Conservation (phyloP, 441 rosid species). For the Omphalea diandra region DNA sequence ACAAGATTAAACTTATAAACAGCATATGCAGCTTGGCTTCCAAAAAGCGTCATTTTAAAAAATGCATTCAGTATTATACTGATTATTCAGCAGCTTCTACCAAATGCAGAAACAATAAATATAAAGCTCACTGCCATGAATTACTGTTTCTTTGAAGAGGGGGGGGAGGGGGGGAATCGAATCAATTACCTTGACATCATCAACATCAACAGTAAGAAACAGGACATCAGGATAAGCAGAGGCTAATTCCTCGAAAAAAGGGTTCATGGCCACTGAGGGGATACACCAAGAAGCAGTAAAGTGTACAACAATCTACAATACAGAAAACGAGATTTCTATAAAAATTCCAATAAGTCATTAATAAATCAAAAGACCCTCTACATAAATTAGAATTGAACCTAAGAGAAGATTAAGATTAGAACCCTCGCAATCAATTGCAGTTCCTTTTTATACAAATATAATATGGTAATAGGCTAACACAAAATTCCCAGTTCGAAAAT, state of each 20-base stretch:
- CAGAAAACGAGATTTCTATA: neutral
- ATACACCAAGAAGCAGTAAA: slow-evolving; percentile 93
- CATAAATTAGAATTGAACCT: neutral
- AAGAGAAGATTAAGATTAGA: neutral
- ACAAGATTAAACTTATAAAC: neutral
- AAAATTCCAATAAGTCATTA: neutral
- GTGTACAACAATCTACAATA: slow-evolving; percentile 65
- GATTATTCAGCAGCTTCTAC: neutral
- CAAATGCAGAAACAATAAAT: neutral
- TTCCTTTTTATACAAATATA: neutral
- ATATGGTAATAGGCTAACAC: neutral
- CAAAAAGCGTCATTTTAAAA: too few species aligned
- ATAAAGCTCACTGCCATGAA: neutral
- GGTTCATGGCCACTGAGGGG: slow-evolving; percentile 92
- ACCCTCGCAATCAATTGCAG: neutral
- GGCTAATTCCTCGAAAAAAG: slow-evolving; percentile 69
- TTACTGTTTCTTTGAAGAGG: neutral
- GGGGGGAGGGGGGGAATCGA: too few species aligned
- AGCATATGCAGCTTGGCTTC: neutral
- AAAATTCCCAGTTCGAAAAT: neutral
- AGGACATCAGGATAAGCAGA: slow-evolving; percentile 56
- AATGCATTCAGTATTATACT: neutral
- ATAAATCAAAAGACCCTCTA: neutral
- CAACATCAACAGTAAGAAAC: slow-evolving; percentile 87
- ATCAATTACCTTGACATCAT: slow-evolving; percentile 69